phyloP scores from a whole-genome alignment of 2,329 filamentous ascomycete genomes.

The Pseudogymnoascus sp. region DNA sequence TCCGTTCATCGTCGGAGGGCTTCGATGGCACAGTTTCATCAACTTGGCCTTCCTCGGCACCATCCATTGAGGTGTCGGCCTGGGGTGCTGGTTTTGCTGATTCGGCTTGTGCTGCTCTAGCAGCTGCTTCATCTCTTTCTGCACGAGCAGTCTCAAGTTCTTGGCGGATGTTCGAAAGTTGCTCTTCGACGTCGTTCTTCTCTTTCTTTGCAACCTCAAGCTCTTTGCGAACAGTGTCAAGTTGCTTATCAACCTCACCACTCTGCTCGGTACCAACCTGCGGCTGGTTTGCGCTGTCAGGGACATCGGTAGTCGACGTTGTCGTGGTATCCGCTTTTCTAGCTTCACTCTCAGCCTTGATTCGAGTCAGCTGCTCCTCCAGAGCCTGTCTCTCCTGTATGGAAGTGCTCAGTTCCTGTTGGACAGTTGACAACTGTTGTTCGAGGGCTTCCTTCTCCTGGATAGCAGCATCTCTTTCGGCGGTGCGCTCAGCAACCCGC shows the following conservation, averaged over 20 bases:
- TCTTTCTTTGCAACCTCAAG: constrained; percentile 58
- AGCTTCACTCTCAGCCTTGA: constrained; percentile 46
- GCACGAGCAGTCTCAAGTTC: constrained; percentile 38
- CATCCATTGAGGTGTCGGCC: constrained; percentile 30
- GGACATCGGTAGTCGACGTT: background rate
- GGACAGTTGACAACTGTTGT: constrained; percentile 30
- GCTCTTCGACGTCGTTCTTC: constrained; percentile 58
- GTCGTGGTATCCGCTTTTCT: constrained; percentile 27
- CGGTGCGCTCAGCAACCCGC: constrained; percentile 33
- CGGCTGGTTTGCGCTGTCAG: constrained; percentile 13
- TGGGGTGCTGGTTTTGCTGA: constrained; percentile 3
- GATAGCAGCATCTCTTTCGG: constrained; percentile 27
- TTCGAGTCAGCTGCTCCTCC: constrained; percentile 29
- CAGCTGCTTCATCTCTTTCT: constrained; percentile 37
- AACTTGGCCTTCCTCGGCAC: constrained; percentile 49
- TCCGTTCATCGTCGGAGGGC: constrained; percentile 49
- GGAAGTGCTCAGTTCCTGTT: constrained; percentile 40
- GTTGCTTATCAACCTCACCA: constrained; percentile 40
- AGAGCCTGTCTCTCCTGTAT: constrained; percentile 28
- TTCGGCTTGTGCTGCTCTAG: constrained; percentile 31
- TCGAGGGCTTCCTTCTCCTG: constrained; percentile 35
- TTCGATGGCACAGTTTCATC: constrained; percentile 28
- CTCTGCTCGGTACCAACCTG: constrained; percentile 37
- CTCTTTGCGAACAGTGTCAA: constrained; percentile 45
- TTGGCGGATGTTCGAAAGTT: constrained; percentile 35